Base-by-base conservation (phyloP, 768 basidiomycete genomes). In the Podaxis sp. region DNA sequence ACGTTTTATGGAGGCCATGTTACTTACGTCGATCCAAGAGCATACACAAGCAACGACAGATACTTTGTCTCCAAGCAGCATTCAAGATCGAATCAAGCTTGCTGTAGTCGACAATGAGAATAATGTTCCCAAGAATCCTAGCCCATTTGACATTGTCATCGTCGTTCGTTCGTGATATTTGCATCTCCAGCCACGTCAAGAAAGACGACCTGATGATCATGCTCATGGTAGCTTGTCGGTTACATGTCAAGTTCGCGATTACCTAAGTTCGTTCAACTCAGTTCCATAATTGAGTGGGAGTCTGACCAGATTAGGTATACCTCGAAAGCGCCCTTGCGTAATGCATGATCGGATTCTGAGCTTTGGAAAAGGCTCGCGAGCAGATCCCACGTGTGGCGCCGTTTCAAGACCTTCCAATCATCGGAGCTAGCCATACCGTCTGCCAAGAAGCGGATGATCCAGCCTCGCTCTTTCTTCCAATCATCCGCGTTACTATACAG, bases 381-480 rank as follows among this genome's bases (percentile, higher is more conserved):
- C 29, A 96, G 76, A 65, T 94, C 93, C 91, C 93, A 96, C 0
- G 92, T 93, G 69, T 94, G 91, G 27, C 95, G 77, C 50, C 93
- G 80, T 67, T 87, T 87, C 58, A 96, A 72, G 2, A 94, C 82
- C 36, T 80, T 80, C 94, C 95, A 97, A 68, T 98, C 95, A 46
- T 85, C 82, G 0, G 80, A 79, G 53, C 86, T 82, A 65, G 80
- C 80, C 84, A 93, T 88, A 0, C 92, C 93, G 64, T 96, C 93
- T 0, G 88, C 80, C 41, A 97, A 74, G 73, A 94, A 92, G 43
- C 84, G 81, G 37, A 96, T 75, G 29, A 96, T 95, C 95, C 95
- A 98, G 1, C 80, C 81, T n/a, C 93, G 80, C 68, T 96, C 94
- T 73, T 87, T 90, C 75, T 86, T 90, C 90, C 92, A 94, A 9